A percentile compares a stretch with the other conserved stretches of the same genome.
phyloP scores from a whole-genome alignment of 176 grass and related monocot species.

The Oryza rufipogon region DNA sequence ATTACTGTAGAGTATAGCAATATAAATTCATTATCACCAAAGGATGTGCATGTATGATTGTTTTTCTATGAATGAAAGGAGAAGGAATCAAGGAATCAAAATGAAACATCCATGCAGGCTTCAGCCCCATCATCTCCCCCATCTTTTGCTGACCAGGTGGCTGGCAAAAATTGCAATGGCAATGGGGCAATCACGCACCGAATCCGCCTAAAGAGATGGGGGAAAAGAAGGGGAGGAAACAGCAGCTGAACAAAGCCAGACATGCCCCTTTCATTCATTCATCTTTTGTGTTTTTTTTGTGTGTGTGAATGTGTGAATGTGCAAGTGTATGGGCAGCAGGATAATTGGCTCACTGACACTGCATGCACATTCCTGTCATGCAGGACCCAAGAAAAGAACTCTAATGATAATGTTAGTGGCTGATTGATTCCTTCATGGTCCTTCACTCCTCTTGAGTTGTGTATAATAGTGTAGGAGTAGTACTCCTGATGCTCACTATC shows the following conservation, averaged over 20 bases:
- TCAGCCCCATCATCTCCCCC: not conserved
- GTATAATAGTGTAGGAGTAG: not conserved
- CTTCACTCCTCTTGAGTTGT: not conserved
- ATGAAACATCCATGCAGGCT: not conserved
- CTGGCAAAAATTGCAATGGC: not conserved
- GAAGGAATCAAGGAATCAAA: not conserved
- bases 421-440: not conserved
- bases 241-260: not conserved
- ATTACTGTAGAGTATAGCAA: no score
- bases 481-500: not conserved
- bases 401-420: not conserved
- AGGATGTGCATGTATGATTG: not conserved
- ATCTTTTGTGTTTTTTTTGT: not conserved
- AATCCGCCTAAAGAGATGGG: slow-evolving; percentile 31
- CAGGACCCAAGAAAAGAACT: not conserved
- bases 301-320: not conserved
- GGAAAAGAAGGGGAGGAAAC: not conserved
- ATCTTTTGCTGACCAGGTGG: not conserved
- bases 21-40: not conserved
- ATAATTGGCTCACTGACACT: slow-evolving; percentile 16
- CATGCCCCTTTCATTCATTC: not conserved
- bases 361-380: not conserved
- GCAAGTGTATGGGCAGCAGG: not conserved
- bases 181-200: not conserved
- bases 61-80: not conserved